Percentiles rank a stretch among this genome's conserved stretches.
Conservation (phyloP, 805 yeast species). For the Millerozyma acaciae region DNA sequence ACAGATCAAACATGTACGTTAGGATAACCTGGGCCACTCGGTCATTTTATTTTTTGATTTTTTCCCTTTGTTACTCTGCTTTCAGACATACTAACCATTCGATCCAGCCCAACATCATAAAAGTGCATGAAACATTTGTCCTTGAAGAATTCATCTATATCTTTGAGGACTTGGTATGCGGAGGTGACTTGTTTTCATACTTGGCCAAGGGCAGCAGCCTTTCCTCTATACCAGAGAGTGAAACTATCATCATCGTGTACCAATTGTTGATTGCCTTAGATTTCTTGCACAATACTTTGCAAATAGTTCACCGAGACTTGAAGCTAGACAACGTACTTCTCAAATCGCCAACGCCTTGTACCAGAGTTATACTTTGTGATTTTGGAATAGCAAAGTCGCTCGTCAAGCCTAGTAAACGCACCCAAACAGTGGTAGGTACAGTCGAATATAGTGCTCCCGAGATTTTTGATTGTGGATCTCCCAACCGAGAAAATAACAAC, state of each 20-base stretch:
- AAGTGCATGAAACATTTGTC: slow-evolving; percentile 33
- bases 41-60: not conserved
- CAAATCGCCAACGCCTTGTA: slow-evolving; percentile 47
- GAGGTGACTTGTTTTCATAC: slow-evolving; percentile 59
- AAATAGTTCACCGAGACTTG: slow-evolving; percentile 63
- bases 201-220: slow-evolving; percentile 39
- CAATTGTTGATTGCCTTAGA: slow-evolving; percentile 55
- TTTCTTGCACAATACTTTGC: slow-evolving; percentile 47
- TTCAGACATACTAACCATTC: slow-evolving; percentile 1
- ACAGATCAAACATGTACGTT: slow-evolving; percentile 39
- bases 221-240: slow-evolving; percentile 48
- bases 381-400: slow-evolving; percentile 49
- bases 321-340: slow-evolving; percentile 63
- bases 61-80: not conserved
- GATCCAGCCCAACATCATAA: slow-evolving; percentile 50
- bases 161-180: slow-evolving; percentile 48
- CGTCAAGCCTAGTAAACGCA: slow-evolving; percentile 23
- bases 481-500: not conserved
- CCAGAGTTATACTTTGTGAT: slow-evolving; percentile 60
- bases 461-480: slow-evolving; percentile 30
- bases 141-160: slow-evolving; percentile 33
- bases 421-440: slow-evolving; percentile 56
- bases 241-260: slow-evolving; percentile 47
- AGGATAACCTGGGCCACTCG: no score
- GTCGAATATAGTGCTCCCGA: slow-evolving; percentile 75